These are phyloP conservation scores for Metarhizium robertsii DNA, from an alignment of 2,329 filamentous ascomycete genomes.

Conservation along the genomic window DNA sequence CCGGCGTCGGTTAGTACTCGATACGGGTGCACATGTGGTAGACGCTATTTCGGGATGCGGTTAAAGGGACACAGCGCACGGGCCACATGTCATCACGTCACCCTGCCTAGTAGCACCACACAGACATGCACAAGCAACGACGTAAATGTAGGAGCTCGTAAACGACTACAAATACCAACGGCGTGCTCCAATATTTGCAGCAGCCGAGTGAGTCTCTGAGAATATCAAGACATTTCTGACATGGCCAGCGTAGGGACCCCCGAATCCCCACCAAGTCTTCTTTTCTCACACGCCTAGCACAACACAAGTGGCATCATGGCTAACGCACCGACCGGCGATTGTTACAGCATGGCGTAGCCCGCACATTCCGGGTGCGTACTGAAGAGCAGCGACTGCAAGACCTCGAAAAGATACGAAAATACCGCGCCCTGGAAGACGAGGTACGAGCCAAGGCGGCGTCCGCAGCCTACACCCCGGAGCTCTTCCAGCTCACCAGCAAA, in stretches of 20 bases:
- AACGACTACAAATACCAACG: too few species aligned
- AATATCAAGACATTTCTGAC: neutral
- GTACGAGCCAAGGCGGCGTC: slow-evolving; percentile 32
- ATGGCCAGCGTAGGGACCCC: neutral
- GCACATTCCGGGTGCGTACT: slow-evolving; percentile 47
- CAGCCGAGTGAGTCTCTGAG: neutral
- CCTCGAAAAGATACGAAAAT: slow-evolving; percentile 60
- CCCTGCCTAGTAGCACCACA: too few species aligned
- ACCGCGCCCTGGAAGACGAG: slow-evolving; percentile 56
- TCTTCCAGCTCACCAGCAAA: slow-evolving; percentile 35
- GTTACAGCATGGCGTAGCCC: slow-evolving; percentile 54
- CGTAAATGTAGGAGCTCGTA: too few species aligned
- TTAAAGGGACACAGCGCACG: neutral
- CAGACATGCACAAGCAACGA: too few species aligned
- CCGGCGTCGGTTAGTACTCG: too few species aligned
- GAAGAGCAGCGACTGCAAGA: slow-evolving; percentile 61
- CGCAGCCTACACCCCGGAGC: neutral
- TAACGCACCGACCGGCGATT: neutral
- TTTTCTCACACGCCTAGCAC: neutral
- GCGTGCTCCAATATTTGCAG: too few species aligned
- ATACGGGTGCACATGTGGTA: too few species aligned
- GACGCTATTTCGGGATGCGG: too few species aligned
- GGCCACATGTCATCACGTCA: neutral
- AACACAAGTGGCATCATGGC: neutral
- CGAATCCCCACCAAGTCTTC: neutral